Conservation (phyloP, 192 early-diverging fungal genomes). For the Dimargaris xerosporica region DNA sequence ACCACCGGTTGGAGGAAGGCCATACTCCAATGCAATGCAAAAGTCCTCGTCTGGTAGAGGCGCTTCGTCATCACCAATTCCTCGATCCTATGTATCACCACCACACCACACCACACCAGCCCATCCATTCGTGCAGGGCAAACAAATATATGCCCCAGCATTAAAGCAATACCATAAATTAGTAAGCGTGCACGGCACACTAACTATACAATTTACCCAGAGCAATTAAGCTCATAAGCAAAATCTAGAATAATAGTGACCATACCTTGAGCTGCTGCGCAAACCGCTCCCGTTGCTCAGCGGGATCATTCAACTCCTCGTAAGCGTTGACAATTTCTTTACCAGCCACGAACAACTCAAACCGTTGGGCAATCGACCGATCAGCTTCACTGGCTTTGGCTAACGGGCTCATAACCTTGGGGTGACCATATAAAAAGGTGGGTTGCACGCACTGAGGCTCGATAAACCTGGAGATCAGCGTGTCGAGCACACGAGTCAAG, state of each 20-base stretch:
- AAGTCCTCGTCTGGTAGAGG: conserved; percentile 56
- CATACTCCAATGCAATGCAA: conserved; percentile 63
- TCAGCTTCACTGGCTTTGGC: conserved; percentile 37
- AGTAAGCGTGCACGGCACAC: too few relatives aligned
- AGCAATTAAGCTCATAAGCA: too few relatives aligned
- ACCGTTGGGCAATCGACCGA: conserved; percentile 39
- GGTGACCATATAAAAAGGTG: conserved; percentile 68
- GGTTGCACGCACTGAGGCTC: conserved; percentile 66
- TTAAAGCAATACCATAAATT: too few relatives aligned
- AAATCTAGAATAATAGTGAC: too few relatives aligned
- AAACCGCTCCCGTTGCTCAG: conserved; percentile 52
- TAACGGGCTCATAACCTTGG: conserved; percentile 64
- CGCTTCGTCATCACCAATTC: conserved; percentile 60
- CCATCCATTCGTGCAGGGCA: too few relatives aligned
- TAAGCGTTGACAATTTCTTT: conserved; percentile 79
- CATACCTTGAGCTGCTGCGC: conserved; percentile 43
- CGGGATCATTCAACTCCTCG: conserved; percentile 78
- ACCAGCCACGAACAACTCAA: conserved; percentile 64
- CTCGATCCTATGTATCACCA: conserved; percentile 41
- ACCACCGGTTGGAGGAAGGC: conserved; percentile 72
- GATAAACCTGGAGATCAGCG: conserved; percentile 50
- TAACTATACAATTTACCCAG: too few relatives aligned
- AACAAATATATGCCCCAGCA: too few relatives aligned
- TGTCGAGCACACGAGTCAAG: conserved; percentile 50
- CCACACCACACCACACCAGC: too few relatives aligned